These are phyloP conservation scores for Cladosporium sp. DNA, from an alignment of 2,329 filamentous ascomycete species.

Conservation along the genomic window DNA sequence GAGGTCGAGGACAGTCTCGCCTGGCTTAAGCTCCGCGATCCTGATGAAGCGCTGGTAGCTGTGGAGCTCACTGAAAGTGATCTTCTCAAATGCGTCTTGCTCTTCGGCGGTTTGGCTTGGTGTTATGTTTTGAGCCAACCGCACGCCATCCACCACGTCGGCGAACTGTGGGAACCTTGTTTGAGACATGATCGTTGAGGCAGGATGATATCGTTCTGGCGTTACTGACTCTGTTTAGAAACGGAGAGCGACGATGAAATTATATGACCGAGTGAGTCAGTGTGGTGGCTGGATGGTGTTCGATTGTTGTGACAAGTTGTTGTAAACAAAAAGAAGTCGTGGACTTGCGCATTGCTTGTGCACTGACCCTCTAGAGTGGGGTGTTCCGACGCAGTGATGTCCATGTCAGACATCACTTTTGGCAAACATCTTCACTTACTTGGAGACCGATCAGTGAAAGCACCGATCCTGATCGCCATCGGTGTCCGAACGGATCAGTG, in stretches of 20 bases:
- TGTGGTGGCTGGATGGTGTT: not conserved
- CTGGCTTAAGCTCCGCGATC: constrained; percentile 32
- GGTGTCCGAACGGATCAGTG: not conserved
- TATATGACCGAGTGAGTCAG: not conserved
- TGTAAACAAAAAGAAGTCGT: not conserved
- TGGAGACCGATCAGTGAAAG: not conserved
- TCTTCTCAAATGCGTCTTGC: not conserved
- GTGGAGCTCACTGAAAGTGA: constrained; percentile 22
- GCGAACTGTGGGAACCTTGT: not conserved
- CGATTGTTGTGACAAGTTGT: not conserved
- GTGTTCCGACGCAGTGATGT: not conserved
- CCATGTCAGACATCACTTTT: not conserved
- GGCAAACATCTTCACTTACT: not conserved
- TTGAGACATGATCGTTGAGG: not conserved
- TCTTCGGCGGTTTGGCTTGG: not conserved
- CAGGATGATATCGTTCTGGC: not conserved
- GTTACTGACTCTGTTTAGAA: not conserved
- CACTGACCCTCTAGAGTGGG: not conserved
- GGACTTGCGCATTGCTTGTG: not conserved
- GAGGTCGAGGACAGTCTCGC: constrained; percentile 47
- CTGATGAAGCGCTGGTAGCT: constrained; percentile 34
- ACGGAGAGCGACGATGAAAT: not conserved
- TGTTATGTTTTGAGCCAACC: not conserved
- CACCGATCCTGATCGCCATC: not conserved
- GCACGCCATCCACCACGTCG: not conserved